These are phyloP conservation scores for Pseudogymnoascus sp. DNA, from an alignment of 2,329 filamentous ascomycete species.

Conservation along the genomic window DNA sequence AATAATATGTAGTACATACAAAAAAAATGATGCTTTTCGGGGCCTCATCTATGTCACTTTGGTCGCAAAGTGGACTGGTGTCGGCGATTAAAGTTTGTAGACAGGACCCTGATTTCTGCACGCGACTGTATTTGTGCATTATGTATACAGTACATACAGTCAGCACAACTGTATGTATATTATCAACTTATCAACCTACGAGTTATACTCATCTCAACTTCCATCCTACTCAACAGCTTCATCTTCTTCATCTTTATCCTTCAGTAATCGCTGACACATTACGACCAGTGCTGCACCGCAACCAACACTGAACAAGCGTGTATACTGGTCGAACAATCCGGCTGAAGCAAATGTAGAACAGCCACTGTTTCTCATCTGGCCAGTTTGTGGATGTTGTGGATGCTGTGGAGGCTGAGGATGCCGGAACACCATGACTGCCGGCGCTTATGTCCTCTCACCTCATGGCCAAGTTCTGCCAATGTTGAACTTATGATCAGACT, in stretches of 20 bases:
- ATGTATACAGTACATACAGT: neutral
- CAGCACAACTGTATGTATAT: neutral
- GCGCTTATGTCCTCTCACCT: neutral
- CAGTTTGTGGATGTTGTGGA: neutral
- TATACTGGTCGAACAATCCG: neutral
- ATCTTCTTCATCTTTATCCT: neutral
- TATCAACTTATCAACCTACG: too few relatives aligned
- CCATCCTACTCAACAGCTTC: too few relatives aligned
- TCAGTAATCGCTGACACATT: neutral
- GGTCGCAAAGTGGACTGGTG: too few relatives aligned
- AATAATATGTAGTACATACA: neutral
- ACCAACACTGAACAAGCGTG: neutral
- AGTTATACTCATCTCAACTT: too few relatives aligned
- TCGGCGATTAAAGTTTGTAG: neutral
- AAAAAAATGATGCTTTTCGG: neutral
- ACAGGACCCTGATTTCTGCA: conserved; percentile 3
- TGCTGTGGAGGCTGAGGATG: neutral
- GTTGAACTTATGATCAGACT: neutral
- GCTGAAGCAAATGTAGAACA: conserved; percentile 7
- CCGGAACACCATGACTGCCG: neutral
- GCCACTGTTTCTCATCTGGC: neutral
- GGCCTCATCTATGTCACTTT: neutral
- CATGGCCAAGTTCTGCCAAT: neutral
- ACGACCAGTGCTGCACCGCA: neutral
- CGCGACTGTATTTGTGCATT: neutral